These are phyloP conservation scores for Sicyos baderoa DNA, from an alignment of 306 rosid genomes.

Conservation along the genomic window DNA sequence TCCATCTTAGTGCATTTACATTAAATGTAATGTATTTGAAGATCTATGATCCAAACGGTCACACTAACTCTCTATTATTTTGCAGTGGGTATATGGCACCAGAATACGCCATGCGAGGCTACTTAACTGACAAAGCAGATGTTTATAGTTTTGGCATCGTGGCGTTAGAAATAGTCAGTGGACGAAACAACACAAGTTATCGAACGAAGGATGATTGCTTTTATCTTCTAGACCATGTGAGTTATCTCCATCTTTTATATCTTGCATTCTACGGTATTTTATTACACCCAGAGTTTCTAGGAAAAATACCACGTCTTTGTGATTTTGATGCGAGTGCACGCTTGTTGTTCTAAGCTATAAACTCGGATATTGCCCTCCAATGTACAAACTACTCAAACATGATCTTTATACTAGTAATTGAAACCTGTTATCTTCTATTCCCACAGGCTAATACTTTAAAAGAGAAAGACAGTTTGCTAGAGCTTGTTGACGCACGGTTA, in stretches of 20 bases:
- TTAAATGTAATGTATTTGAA: background rate
- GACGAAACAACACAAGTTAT: slow-evolving; percentile 45
- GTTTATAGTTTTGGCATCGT: slow-evolving; percentile 66
- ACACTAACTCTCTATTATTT: background rate
- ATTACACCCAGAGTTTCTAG: background rate
- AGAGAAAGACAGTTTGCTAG: slow-evolving; percentile 27
- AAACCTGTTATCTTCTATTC: background rate
- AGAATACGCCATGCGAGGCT: slow-evolving; percentile 63
- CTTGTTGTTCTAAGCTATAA: background rate
- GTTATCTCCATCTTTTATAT: slow-evolving; percentile 24
- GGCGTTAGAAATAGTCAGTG: slow-evolving; percentile 43
- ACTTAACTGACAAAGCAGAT: slow-evolving; percentile 65
- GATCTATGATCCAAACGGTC: background rate
- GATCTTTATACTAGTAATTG: slow-evolving; percentile 3
- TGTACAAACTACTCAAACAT: background rate
- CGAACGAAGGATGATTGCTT: slow-evolving; percentile 37
- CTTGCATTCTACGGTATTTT: background rate
- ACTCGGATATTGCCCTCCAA: too few species aligned
- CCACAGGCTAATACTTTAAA: slow-evolving; percentile 33
- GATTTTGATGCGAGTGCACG: background rate
- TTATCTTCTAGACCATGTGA: slow-evolving; percentile 41
- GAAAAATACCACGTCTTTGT: background rate
- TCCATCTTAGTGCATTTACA: too few species aligned
- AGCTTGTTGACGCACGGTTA: slow-evolving; percentile 35
- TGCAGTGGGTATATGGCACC: slow-evolving; percentile 47